Percentiles rank a stretch among this genome's conserved stretches.
These are phyloP conservation scores for Rhododendron ovatum DNA, from an alignment of 148 eudicot genomes.

Conservation along the genomic window DNA sequence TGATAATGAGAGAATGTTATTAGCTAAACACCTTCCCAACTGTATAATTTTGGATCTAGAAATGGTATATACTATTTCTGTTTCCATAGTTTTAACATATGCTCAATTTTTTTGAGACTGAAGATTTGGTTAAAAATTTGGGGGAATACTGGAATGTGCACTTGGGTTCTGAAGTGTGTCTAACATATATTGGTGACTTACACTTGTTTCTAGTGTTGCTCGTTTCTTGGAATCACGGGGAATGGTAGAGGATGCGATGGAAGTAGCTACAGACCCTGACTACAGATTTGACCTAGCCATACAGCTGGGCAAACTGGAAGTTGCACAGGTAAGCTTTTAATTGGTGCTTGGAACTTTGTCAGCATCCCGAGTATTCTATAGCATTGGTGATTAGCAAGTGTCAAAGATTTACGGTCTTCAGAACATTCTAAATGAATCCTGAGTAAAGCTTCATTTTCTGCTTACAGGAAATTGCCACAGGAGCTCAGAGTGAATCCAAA, in stretches of 20 bases:
- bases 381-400: background rate
- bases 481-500: conserved; percentile 84
- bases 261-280: conserved; percentile 96
- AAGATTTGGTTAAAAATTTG: conserved; percentile 6
- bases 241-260: conserved; percentile 91
- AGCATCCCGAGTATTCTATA: background rate
- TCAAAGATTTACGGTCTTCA: background rate
- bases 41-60: background rate
- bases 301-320: conserved; percentile 85
- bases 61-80: background rate
- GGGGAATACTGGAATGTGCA: background rate
- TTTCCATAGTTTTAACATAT: background rate
- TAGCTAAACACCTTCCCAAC: background rate
- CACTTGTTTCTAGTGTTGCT: conserved; percentile 56
- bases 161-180: background rate
- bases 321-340: conserved; percentile 62
- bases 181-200: background rate
- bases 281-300: conserved; percentile 98
- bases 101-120: background rate
- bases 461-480: conserved; percentile 85
- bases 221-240: conserved; percentile 94
- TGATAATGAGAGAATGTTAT: background rate
- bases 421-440: background rate
- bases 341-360: background rate
- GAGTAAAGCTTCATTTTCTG: conserved; percentile 7